phyloP scores from a whole-genome alignment of 345 rosid species.

The Eucalyptus globulus region DNA sequence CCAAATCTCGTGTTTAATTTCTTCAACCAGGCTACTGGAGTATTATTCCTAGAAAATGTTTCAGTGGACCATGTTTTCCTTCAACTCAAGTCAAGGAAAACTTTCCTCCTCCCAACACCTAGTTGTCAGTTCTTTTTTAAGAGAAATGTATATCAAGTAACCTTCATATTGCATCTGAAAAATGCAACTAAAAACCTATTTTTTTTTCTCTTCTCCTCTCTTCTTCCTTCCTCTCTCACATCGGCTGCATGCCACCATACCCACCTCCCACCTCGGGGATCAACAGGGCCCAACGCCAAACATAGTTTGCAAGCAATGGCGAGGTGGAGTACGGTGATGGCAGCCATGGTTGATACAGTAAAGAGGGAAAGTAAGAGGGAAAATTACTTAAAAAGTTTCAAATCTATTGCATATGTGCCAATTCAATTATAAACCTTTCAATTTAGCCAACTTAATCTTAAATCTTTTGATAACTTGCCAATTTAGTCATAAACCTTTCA shows the following conservation, averaged over 20 bases:
- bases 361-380: neutral
- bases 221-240: neutral
- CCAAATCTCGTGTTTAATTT: neutral
- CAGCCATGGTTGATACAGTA: neutral
- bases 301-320: neutral
- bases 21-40: neutral
- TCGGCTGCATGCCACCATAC: neutral
- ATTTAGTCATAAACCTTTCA: neutral
- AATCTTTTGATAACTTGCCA: neutral
- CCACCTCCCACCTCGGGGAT: neutral
- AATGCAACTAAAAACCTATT: neutral
- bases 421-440: neutral
- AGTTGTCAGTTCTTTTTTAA: neutral
- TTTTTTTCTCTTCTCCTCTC: neutral
- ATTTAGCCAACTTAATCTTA: neutral
- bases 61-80: neutral
- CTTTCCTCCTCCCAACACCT: neutral
- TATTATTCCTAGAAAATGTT: neutral
- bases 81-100: neutral
- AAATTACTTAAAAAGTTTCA: neutral
- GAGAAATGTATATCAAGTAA: neutral
- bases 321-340: neutral
- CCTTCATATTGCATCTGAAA: neutral
- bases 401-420: fast-evolving
- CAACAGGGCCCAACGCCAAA: neutral